Base-by-base conservation (phyloP, 495 filamentous ascomycete species). In the Talaromyces stipitatus region DNA sequence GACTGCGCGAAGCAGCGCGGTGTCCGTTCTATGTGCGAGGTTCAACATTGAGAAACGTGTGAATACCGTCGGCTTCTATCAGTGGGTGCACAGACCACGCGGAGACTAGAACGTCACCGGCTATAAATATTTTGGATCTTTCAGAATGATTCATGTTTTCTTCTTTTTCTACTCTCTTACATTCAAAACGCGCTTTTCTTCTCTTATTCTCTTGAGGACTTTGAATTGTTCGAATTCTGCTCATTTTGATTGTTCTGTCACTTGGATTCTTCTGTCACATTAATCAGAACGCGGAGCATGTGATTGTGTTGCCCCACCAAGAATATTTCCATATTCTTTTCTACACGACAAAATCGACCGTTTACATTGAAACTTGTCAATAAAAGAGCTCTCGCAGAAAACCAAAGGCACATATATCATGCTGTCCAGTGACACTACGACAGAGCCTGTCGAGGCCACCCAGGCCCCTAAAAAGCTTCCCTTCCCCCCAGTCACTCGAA, bases 401-500 rank as follows among this genome's bases (percentile, higher is more conserved):
- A 2, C 18, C 6, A 1, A 18, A 16, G 16, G 18, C 36, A n/a
- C n/a, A n/a, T 2, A 16, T 9, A 41, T 1, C 4, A 41, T 41
- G 36, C n/a, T 16, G n/a, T 41, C 36, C 18, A 41, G 6, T 4
- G 36, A 20, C 36, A 8, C 16, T 9, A 7, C 36, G 16, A 4
- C 54, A 28, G 54, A 55, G 8, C 23, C 36, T 22, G 26, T 55
- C 3, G 54, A 55, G 14, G 54, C 36, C 28, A 8, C 30, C 23
- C 29, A n/a, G 20, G 20, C 23, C n/a, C 3, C 54, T 55, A 30
- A 26, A 26, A 71, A 70, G 30, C 80, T 89, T 26, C 87, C 82
- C 33, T 97, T 97, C 62, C 86, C 88, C 12, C 90, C 90, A 2
- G 79, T 96, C 43, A 88, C 84, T 4, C 83, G 85, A 62, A 81